Conservation (phyloP, 2,329 filamentous ascomycete species). For the Pseudogymnoascus sp. region DNA sequence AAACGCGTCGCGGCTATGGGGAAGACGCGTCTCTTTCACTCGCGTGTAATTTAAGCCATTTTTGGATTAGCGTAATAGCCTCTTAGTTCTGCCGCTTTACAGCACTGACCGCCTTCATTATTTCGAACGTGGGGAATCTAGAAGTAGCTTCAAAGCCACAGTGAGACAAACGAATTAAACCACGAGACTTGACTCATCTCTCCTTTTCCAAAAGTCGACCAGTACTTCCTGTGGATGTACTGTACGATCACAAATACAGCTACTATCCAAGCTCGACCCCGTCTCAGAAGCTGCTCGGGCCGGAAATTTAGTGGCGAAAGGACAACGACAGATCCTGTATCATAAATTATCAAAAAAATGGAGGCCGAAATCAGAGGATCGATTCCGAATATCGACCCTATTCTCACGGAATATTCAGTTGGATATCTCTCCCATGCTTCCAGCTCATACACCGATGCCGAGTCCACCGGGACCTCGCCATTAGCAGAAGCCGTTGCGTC, state of each 20-base stretch:
- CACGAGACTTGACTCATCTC: constrained; percentile 5
- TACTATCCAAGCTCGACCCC: background rate
- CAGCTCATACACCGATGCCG: constrained; percentile 69
- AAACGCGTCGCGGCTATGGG: constrained; percentile 5
- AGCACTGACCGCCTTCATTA: constrained; percentile 10
- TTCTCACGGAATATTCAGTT: constrained; percentile 85
- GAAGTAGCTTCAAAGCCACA: constrained; percentile 1
- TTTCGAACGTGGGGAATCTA: constrained; percentile 9
- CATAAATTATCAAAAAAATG: constrained; percentile 44
- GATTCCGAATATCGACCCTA: constrained; percentile 78
- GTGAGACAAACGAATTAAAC: constrained; percentile 1
- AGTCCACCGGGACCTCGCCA: constrained; percentile 61
- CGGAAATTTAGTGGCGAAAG: background rate
- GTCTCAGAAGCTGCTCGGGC: background rate
- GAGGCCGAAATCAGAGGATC: constrained; percentile 79
- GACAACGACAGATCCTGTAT: background rate
- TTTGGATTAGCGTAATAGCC: background rate
- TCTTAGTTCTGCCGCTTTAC: constrained; percentile 9
- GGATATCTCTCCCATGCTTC: constrained; percentile 94
- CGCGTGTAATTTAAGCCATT: constrained; percentile 3
- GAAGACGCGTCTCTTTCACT: background rate
- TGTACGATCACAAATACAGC: constrained; percentile 4
- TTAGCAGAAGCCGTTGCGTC: constrained; percentile 75
- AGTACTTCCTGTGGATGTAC: background rate
- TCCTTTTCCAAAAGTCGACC: constrained; percentile 1